A percentile compares a stretch with the other conserved stretches of the same genome.
These are phyloP conservation scores for Senecio squalidus DNA, from an alignment of 140 eudicot species.

Conservation along the genomic window DNA sequence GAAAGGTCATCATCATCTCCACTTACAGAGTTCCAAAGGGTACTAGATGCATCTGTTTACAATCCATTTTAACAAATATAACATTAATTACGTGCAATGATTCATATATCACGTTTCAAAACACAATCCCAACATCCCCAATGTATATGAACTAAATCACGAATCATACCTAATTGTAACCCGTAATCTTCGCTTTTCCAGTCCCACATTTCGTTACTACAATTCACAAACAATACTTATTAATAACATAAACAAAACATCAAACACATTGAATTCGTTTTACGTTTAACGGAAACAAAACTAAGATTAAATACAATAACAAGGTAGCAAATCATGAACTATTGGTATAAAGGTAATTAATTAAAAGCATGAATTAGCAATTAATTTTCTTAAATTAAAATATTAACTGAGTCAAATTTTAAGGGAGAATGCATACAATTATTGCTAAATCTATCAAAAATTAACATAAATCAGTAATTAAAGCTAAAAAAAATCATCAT, in stretches of 20 bases:
- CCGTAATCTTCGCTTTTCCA: conserved; percentile 52
- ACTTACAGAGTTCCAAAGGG: conserved; percentile 45
- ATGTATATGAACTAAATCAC: conserved; percentile 12
- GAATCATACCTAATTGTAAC: conserved; percentile 42
- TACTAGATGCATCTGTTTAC: conserved; percentile 41
- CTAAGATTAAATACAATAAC: too few relatives aligned
- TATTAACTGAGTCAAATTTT: too few relatives aligned
- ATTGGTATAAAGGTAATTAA: neutral
- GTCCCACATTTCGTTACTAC: conserved; percentile 56
- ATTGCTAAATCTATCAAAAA: conserved; percentile 24
- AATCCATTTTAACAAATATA: conserved; percentile 10
- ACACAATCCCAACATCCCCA: too few relatives aligned
- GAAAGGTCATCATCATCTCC: conserved; percentile 47
- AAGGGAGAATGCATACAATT: conserved; percentile 18
- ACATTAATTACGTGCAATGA: neutral
- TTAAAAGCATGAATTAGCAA: neutral
- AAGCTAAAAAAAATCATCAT: conserved; percentile 12
- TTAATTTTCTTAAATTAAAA: too few relatives aligned
- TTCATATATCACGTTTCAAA: too few relatives aligned
- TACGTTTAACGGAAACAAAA: neutral
- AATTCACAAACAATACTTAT: conserved; percentile 6
- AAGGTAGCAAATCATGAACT: too few relatives aligned
- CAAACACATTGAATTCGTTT: neutral
- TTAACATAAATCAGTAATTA: conserved; percentile 20
- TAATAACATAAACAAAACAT: conserved; percentile 6